Conservation (phyloP, 2,329 filamentous ascomycete species). For the Herpotrichia juniperi region DNA sequence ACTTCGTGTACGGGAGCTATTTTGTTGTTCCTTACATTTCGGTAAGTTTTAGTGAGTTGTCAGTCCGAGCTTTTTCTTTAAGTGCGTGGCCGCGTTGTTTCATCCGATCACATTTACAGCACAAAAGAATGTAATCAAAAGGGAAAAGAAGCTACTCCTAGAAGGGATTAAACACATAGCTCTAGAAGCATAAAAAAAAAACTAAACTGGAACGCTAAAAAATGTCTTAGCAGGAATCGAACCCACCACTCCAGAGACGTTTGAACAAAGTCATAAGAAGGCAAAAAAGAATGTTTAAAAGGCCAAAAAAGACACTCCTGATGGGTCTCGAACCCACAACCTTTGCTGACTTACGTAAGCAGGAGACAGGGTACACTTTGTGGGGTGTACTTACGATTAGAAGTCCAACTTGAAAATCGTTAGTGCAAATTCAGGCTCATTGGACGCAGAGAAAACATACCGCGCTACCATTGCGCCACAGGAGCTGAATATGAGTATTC, state of each 20-base stretch:
- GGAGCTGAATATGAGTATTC: background rate
- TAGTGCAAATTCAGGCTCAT: background rate
- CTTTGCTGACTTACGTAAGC: constrained; percentile 5
- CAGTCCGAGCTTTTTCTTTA: too few species aligned
- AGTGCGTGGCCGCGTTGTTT: too few species aligned
- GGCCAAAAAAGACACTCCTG: constrained; percentile 4
- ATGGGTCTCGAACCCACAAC: constrained; percentile 18
- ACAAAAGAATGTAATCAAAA: background rate
- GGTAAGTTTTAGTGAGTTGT: too few species aligned
- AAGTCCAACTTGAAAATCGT: constrained; percentile 2
- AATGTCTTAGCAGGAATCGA: background rate
- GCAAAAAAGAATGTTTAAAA: background rate
- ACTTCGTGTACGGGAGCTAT: too few species aligned
- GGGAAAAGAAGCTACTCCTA: background rate
- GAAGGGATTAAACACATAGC: background rate
- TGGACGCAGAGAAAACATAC: background rate
- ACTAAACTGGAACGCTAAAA: background rate
- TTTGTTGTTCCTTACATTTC: too few species aligned
- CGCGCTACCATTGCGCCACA: constrained; percentile 9
- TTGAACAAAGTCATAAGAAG: constrained; percentile 2
- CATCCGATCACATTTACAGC: too few species aligned
- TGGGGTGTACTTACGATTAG: background rate
- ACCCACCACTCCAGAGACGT: background rate
- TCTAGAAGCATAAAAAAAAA: background rate
- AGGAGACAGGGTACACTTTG: too few species aligned